phyloP scores from a whole-genome alignment of 2,329 filamentous ascomycete genomes.

The Colletotrichum sublineola region DNA sequence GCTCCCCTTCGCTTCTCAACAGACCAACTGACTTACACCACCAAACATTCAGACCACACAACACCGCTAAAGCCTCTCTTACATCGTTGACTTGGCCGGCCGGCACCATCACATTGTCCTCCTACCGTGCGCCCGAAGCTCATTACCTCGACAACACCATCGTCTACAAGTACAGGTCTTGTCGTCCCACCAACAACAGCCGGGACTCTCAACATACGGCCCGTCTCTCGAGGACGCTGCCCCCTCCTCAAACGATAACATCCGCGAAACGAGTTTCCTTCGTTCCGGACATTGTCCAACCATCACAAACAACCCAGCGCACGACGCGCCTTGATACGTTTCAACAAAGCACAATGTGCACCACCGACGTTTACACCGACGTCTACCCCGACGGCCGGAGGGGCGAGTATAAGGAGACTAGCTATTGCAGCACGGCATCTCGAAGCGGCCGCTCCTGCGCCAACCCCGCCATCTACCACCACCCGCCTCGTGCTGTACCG shows the following conservation, averaged over 20 bases:
- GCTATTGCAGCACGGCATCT: constrained; percentile 55
- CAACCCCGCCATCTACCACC: constrained; percentile 56
- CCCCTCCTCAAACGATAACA: not conserved
- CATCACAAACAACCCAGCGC: constrained; percentile 23
- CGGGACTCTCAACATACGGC: not conserved
- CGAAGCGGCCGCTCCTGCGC: constrained; percentile 58
- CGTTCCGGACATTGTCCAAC: constrained; percentile 33
- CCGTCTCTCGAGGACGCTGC: not conserved
- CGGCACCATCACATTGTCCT: constrained; percentile 28
- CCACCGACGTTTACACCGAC: constrained; percentile 61
- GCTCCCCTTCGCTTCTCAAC: not conserved
- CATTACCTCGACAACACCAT: constrained; percentile 36
- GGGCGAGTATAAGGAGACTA: constrained; percentile 52
- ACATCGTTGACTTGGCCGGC: not conserved
- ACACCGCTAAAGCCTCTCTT: not conserved
- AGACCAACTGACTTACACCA: constrained; percentile 33
- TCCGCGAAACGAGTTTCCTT: constrained; percentile 29
- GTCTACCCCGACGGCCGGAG: constrained; percentile 60
- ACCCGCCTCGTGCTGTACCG: constrained; percentile 55
- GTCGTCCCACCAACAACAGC: constrained; percentile 17
- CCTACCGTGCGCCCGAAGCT: constrained; percentile 28
- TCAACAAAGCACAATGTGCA: constrained; percentile 61
- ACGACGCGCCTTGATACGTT: constrained; percentile 31
- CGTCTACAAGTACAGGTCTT: constrained; percentile 30
- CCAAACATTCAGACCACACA: constrained; percentile 16